phyloP scores from a whole-genome alignment of 202 grass and related monocot genomes.

The Alloteropsis angusta region DNA sequence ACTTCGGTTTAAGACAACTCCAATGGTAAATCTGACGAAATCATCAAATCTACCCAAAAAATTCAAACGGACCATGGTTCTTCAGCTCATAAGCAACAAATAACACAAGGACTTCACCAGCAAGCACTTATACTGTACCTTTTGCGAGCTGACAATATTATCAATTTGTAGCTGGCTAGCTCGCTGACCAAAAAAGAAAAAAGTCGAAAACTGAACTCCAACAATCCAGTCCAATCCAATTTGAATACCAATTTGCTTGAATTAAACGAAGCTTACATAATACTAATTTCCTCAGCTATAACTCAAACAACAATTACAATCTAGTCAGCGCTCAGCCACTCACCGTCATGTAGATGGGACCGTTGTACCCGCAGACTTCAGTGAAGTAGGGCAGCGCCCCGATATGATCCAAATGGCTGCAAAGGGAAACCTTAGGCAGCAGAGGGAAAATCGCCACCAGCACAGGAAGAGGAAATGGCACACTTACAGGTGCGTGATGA shows the following conservation, averaged over 20 bases:
- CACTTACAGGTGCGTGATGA: constrained; percentile 91
- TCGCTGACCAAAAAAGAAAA: not conserved
- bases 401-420: constrained; percentile 90
- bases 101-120: too few species aligned
- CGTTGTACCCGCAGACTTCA: constrained; percentile 76
- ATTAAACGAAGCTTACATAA: not conserved
- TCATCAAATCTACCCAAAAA: not conserved
- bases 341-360: constrained; percentile 92
- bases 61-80: too few species aligned
- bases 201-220: not conserved
- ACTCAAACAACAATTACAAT: not conserved
- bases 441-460: not conserved
- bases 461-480: not conserved
- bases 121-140: not conserved
- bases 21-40: not conserved
- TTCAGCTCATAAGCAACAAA: not conserved
- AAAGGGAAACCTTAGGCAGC: constrained; percentile 1
- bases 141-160: not conserved
- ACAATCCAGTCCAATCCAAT: not conserved
- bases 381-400: constrained; percentile 87
- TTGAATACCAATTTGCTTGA: not conserved
- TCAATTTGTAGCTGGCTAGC: not conserved
- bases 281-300: not conserved
- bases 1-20: not conserved
- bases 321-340: not conserved